These are phyloP conservation scores for Linnemannia exigua DNA, from an alignment of 192 early-diverging fungal species.

Conservation along the genomic window DNA sequence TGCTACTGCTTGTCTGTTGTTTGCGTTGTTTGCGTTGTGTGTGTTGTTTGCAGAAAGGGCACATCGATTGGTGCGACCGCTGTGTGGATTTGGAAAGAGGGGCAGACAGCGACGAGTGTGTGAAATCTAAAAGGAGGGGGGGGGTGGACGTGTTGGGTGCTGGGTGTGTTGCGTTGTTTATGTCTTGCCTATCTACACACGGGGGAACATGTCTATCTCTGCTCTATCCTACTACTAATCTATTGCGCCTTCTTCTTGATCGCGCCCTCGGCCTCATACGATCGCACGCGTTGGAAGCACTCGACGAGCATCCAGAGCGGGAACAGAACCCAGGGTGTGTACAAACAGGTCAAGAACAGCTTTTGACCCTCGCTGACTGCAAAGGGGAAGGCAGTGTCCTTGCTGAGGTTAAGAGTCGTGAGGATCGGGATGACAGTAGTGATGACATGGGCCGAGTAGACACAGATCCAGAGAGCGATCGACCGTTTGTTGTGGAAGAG, in stretches of 20 bases:
- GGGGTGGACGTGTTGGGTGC: not conserved
- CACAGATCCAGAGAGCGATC: conserved; percentile 62
- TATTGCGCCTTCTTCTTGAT: conserved; percentile 18
- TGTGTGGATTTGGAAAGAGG: not conserved
- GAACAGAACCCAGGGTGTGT: conserved; percentile 77
- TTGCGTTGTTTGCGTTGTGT: not conserved
- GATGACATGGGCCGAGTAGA: conserved; percentile 81
- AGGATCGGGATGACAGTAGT: conserved; percentile 78
- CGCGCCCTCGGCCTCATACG: conserved; percentile 13
- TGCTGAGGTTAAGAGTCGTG: conserved; percentile 63
- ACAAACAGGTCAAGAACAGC: conserved; percentile 54
- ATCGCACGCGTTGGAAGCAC: conserved; percentile 48
- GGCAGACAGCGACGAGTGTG: not conserved
- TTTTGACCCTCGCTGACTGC: conserved; percentile 43
- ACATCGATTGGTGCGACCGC: not conserved
- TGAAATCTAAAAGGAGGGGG: not conserved
- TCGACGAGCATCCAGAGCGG: conserved; percentile 71
- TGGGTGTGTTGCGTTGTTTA: not conserved
- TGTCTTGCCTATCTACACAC: not conserved
- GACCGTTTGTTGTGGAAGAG: conserved; percentile 65
- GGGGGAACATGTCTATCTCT: not conserved
- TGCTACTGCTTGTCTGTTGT: not conserved
- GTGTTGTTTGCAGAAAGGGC: not conserved
- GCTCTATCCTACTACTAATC: not conserved
- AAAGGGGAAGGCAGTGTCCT: conserved; percentile 58